Conservation (phyloP, 2,329 filamentous ascomycete species). For the Trichoderma harzianum region DNA sequence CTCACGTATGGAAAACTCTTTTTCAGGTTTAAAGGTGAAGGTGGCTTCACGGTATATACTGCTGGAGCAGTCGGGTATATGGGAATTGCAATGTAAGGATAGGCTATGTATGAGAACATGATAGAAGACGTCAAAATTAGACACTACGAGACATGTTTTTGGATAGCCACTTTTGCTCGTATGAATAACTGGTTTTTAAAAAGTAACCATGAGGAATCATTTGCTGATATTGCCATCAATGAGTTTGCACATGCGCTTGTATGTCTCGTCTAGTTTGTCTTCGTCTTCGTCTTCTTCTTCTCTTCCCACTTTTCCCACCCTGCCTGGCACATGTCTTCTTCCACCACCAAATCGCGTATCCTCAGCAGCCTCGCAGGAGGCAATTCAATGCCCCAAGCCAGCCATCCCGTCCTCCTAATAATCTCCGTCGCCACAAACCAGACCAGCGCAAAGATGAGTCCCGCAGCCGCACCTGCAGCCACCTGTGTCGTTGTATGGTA, state of each 20-base stretch:
- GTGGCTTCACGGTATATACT: neutral
- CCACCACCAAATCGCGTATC: conserved; percentile 77
- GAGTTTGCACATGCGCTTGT: neutral
- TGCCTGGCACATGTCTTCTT: conserved; percentile 84
- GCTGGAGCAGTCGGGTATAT: neutral
- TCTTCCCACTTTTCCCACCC: conserved; percentile 92
- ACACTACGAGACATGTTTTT: neutral
- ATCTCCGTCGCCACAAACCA: conserved; percentile 77
- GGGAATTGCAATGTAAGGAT: neutral
- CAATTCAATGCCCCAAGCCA: conserved; percentile 69
- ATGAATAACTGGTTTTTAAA: neutral
- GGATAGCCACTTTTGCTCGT: neutral
- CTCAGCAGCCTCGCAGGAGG: conserved; percentile 63
- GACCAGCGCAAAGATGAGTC: conserved; percentile 63
- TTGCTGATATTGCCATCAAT: neutral
- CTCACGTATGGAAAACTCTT: neutral
- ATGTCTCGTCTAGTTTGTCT: neutral
- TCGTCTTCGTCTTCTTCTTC: conserved; percentile 36
- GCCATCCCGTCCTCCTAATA: conserved; percentile 62
- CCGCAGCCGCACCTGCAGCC: conserved; percentile 70
- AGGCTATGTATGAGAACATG: neutral
- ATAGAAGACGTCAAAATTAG: neutral
- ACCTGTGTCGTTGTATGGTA: conserved; percentile 93
- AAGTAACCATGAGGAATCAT: neutral
- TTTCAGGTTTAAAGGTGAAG: neutral